Evolutionary conservation across 129 eudicot genomes (phyloP).

Genomic region (Centella asiatica): DNA sequence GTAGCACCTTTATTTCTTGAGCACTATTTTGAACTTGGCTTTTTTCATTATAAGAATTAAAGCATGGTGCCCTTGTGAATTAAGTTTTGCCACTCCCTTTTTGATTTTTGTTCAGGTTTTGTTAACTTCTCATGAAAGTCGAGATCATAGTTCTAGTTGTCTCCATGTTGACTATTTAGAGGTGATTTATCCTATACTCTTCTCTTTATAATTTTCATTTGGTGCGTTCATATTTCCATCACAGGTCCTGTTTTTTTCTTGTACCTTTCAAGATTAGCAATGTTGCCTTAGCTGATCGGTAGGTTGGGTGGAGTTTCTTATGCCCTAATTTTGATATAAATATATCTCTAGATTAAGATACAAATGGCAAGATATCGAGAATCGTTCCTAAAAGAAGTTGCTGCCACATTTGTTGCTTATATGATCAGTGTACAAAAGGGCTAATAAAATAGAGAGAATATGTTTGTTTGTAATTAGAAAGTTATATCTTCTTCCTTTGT

Average conservation of each 20-base stretch:
- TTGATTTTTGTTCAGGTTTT: conserved; percentile 47
- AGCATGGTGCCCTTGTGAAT: neutral
- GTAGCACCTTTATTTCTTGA: neutral
- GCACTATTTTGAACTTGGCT: neutral
- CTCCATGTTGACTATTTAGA: conserved; percentile 75
- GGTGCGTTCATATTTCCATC: neutral
- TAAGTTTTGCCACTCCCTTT: conserved; percentile 5
- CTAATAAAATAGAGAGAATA: too few relatives aligned
- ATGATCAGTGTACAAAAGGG: too few relatives aligned
- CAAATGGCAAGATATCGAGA: neutral
- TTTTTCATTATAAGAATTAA: neutral
- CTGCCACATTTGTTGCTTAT: neutral
- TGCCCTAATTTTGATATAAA: neutral
- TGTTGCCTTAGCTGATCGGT: too few relatives aligned
- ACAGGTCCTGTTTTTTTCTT: neutral
- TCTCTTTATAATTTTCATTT: neutral
- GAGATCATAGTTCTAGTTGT: conserved; percentile 38
- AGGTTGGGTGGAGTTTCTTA: too few relatives aligned
- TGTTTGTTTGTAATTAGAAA: too few relatives aligned
- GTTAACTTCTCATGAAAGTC: conserved; percentile 42
- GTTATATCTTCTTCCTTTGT: too few relatives aligned
- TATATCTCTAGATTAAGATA: neutral
- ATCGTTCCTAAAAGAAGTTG: neutral
- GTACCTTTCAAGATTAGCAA: too few relatives aligned
- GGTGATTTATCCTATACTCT: conserved; percentile 40